A percentile compares a stretch with the other conserved stretches of the same genome.
Evolutionary conservation across 2,329 filamentous ascomycete genomes (phyloP).

Genomic region (Calonectria pauciramosa): DNA sequence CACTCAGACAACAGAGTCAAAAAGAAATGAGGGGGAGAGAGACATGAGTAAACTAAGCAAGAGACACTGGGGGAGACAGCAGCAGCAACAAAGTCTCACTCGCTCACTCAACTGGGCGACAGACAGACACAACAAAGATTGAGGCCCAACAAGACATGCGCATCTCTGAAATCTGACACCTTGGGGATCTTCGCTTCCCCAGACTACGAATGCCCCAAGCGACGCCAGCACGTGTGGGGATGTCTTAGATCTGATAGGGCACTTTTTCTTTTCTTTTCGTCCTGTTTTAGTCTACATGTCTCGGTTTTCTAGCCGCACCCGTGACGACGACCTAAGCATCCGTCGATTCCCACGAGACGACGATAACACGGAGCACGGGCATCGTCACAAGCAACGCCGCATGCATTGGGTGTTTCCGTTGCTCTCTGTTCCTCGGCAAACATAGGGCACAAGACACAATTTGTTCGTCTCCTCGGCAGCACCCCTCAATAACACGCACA

Average conservation of each 20-base stretch:
- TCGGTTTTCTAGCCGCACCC: conserved; percentile 17
- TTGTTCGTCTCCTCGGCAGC: not conserved
- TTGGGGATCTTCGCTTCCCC: conserved; percentile 12
- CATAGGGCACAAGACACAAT: not conserved
- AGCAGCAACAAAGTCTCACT: not conserved
- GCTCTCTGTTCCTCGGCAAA: not conserved
- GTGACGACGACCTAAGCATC: not conserved
- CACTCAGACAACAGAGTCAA: not conserved
- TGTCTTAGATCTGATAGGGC: conserved; percentile 23
- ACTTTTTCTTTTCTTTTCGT: not conserved
- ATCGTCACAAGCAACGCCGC: not conserved
- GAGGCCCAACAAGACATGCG: conserved; percentile 6
- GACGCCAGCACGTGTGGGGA: conserved; percentile 21
- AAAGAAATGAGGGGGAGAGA: not conserved
- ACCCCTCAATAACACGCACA: not conserved
- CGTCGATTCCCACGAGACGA: not conserved
- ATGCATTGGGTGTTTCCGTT: not conserved
- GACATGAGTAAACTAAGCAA: not conserved
- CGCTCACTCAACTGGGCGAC: not conserved
- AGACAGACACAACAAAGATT: not conserved
- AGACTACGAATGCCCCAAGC: conserved; percentile 2
- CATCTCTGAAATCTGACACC: not conserved
- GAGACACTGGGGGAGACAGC: not conserved
- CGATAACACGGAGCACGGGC: conserved; percentile 5
- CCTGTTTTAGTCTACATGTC: not conserved